Evolutionary conservation across 1,139 yeast genomes (phyloP), one percentile per base, ranked within the genome.

Genomic region (Geotrichum europaeum): DNA sequence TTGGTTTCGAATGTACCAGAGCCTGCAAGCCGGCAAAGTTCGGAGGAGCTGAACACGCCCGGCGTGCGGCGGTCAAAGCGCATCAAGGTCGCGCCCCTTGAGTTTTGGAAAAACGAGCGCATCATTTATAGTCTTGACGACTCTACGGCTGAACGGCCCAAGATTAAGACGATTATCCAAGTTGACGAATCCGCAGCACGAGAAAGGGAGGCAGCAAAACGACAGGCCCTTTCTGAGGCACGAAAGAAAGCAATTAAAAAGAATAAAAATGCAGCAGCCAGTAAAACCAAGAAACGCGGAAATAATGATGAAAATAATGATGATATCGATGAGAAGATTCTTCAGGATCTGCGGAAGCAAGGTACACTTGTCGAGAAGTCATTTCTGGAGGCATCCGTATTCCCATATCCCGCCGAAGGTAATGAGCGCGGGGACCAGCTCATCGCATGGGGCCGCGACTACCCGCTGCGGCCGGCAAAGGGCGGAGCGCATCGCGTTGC

Each of bases 41-140:
- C 53, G 13, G 58, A 68, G 43, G 58, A 55, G 20, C 50, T 50
- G n/a, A 32, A 12, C 66, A 55, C 49, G 28, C 28, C 49, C 7
- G 66, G 65, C n/a, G 53, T 67, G 25, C 68, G 88, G 64, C 74
- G 83, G 64, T 87, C 96, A 0, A 78, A 79, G 53, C 79, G 97
- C 68, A 81, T 83, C 0, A 81, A 82, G 65, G 80, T 88, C 7
- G 83, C 87, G 1, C 96, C 96, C 0, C 76, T 90, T 65, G 94
- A 91, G 12, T 88, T 80, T 70, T 90, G 97, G 97, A 82, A 89
- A 71, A 88, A 87, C 69, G 97, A 91, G 72, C 78, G 85, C 63
- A 81, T 87, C 49, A 82, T 88, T 1, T 89, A 87, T 68, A 81
- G 85, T 32, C 64, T 69, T 25, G 60, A 74, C 66, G 62, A 68